Evolutionary conservation across 2,329 filamentous ascomycete genomes (phyloP).

Genomic region (Didymella lethalis): DNA sequence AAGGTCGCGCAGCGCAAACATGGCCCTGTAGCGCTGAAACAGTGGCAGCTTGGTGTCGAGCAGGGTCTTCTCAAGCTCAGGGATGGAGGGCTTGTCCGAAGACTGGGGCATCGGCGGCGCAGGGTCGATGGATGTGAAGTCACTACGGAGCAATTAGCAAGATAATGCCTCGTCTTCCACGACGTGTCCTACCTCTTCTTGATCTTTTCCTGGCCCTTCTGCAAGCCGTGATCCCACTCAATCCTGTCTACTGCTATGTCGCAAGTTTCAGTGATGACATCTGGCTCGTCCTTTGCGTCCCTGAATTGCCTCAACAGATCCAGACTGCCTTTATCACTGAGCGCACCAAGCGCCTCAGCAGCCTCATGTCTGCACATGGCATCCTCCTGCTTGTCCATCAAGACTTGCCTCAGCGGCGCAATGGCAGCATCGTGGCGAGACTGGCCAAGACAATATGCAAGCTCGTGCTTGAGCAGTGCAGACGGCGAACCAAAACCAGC

Average conservation of each 20-base stretch:
- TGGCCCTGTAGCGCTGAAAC: slow-evolving; percentile 93
- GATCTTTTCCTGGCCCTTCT: slow-evolving; percentile 73
- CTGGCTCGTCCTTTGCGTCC: slow-evolving; percentile 77
- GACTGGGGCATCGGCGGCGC: slow-evolving; percentile 84
- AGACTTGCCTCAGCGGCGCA: slow-evolving; percentile 73
- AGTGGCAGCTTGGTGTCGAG: slow-evolving; percentile 81
- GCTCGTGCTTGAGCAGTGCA: slow-evolving; percentile 91
- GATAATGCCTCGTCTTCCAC: neutral
- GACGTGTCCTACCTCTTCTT: slow-evolving; percentile 72
- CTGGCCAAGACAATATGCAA: slow-evolving; percentile 96
- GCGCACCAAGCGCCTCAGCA: slow-evolving; percentile 89
- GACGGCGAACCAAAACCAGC: slow-evolving; percentile 85
- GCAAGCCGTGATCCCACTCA: slow-evolving; percentile 77
- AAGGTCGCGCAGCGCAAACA: slow-evolving; percentile 96
- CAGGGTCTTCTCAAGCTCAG: slow-evolving; percentile 76
- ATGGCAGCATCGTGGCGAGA: slow-evolving; percentile 79
- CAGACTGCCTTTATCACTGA: slow-evolving; percentile 78
- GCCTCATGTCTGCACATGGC: slow-evolving; percentile 96
- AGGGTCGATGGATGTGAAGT: slow-evolving; percentile 95
- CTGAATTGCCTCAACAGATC: slow-evolving; percentile 75
- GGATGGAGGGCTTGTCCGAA: slow-evolving; percentile 68
- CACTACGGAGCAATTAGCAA: slow-evolving; percentile 62
- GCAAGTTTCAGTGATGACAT: slow-evolving; percentile 91
- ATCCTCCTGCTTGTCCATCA: slow-evolving; percentile 83
- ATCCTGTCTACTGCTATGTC: slow-evolving; percentile 96